Evolutionary conservation across 1,284 basidiomycete species (phyloP).

Genomic region (Melampsora americana): DNA sequence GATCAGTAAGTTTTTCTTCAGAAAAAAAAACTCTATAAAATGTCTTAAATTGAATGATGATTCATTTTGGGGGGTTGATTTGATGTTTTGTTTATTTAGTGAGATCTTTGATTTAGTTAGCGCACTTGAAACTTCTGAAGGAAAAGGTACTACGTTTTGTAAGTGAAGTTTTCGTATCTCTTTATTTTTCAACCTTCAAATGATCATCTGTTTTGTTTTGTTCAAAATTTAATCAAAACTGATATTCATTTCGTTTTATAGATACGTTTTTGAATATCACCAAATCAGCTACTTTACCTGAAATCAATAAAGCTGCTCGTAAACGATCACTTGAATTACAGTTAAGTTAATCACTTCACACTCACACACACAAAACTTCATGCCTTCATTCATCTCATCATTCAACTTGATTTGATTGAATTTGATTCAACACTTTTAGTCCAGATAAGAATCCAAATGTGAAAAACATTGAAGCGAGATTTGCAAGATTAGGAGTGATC

Average conservation of each 20-base stretch:
- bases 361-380: no score
- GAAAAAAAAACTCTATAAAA: no score
- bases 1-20: constrained; percentile 42
- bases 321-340: constrained; percentile 73
- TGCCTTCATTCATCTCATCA: no score
- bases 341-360: no score
- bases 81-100: constrained; percentile 47
- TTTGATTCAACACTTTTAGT: constrained; percentile 57
- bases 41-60: no score
- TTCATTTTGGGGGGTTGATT: no score
- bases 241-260: no score
- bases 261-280: constrained; percentile 51
- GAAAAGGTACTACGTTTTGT: constrained; percentile 85
- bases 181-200: constrained; percentile 63
- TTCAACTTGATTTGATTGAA: background rate
- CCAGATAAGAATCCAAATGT: constrained; percentile 87
- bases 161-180: constrained; percentile 71
- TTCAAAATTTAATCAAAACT: no score
- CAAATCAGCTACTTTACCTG: constrained; percentile 56
- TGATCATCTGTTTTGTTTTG: no score
- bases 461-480: constrained; percentile 75
- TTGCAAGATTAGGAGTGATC: constrained; percentile 81
- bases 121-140: constrained; percentile 75
- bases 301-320: constrained; percentile 81
- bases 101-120: constrained; percentile 95